Evolutionary conservation across 163 green algal species (phyloP), one percentile per base, ranked within the genome.

Genomic region (Scenedesmus sp.): DNA sequence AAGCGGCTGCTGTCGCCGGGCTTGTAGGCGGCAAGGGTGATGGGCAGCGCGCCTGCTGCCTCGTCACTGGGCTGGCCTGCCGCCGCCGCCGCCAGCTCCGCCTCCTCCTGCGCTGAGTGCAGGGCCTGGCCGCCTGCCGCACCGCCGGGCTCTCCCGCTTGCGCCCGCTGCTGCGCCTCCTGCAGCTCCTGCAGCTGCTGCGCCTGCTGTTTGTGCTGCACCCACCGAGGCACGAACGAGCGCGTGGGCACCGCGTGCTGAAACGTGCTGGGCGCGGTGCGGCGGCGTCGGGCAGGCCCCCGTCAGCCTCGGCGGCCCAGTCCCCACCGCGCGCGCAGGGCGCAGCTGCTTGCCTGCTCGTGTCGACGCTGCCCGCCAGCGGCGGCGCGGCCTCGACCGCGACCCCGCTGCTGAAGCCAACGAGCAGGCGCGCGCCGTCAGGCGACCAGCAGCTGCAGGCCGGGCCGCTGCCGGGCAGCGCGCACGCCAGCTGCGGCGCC

Each of bases 391-490:
- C 34, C 73, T 91, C 82, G 24, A 88, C 22, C 9, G 91, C 70
- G 4, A 60, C 44, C 9, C 89, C 87, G 4, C 60, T 74, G 50
- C 26, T 66, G 63, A 78, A 88, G 31, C 90, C 90, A 14, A 91
- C 65, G 31, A 95, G 82, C 51, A 95, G 24, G 39, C 44, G 63
- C 3, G 10, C 31, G 28, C 75, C 73, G 28, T 87, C 74, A 17
- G 73, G 24, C 0, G 75, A 78, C 90, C 90, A 95, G 18, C 56
- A 69, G 18, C 84, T 45, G 56, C 80, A 89, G 18, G 58, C 88
- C 2, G 81, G 76, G 26, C 39, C 58, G 54, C 29, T 60, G 47
- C 39, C 56, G 29, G 54, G 36, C 34, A 78, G 39, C 36, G 45
- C 15, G 18, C 57, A 78, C 2, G 29, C 18, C 42, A 70, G 39